These are phyloP conservation scores for Amylostereum chailletii DNA, from an alignment of 1,284 basidiomycete species.

Conservation along the genomic window DNA sequence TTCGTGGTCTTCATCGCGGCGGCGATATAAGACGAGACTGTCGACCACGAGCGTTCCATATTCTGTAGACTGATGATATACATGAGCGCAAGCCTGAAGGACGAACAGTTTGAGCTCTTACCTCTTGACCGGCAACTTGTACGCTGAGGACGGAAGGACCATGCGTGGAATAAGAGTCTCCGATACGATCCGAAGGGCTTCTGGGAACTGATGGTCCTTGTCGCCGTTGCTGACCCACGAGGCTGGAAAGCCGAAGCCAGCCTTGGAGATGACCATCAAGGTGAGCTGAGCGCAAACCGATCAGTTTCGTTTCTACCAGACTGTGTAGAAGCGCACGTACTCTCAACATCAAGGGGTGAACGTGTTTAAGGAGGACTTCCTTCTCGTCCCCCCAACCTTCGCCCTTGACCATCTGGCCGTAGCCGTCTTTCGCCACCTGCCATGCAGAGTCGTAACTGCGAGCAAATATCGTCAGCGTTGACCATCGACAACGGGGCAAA, in stretches of 20 bases:
- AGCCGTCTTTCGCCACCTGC: neutral
- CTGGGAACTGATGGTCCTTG: conserved; percentile 8
- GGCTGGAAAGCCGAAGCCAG: neutral
- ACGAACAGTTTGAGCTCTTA: neutral
- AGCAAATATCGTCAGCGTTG: neutral
- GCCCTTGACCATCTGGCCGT: neutral
- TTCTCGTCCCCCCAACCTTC: neutral
- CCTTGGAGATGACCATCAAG: neutral
- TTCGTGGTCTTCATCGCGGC: neutral
- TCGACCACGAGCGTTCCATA: conserved; percentile 3
- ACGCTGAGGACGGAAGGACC: conserved; percentile 20
- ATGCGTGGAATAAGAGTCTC: conserved; percentile 15
- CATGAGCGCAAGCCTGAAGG: neutral
- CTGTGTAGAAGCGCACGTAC: neutral
- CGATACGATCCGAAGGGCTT: conserved; percentile 13
- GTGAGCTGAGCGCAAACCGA: neutral
- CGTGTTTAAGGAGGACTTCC: neutral
- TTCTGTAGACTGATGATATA: conserved; percentile 8
- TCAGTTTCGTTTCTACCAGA: neutral
- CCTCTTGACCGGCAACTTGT: neutral
- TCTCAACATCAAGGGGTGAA: neutral
- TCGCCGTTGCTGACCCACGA: neutral
- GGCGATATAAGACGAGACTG: neutral
- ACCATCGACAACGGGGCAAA: neutral
- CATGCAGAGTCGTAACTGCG: neutral